Evolutionary conservation across 345 rosid genomes (phyloP), one percentile per base, ranked within the genome.

Genomic region (Streptanthus diversifolius): DNA sequence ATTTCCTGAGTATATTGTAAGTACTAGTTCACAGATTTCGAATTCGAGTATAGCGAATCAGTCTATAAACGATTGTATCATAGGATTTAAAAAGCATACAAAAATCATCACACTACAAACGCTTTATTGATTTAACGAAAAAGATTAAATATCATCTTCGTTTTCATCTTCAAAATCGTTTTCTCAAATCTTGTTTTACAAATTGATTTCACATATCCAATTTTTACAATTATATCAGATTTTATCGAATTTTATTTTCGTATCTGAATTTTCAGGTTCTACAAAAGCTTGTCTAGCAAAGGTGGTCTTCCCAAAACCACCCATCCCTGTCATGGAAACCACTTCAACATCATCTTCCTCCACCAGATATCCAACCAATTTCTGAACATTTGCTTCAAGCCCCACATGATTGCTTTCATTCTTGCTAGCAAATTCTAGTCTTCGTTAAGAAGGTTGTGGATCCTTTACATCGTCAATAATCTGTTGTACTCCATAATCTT

Each of bases 251-350:
- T n/a, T n/a, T n/a, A n/a, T n/a, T n/a, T n/a, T n/a, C n/a, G n/a
- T n/a, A n/a, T n/a, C n/a, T n/a, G n/a, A n/a, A n/a, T n/a, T n/a
- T n/a, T n/a, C 0, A 15, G 22, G 4, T 17, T 4, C 29, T 70
- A 73, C 33, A 12, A 76, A 49, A 1, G 73, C 48, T 33, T 78
- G 73, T 53, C 36, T 65, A 1, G 86, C 86, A 0, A 84, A 70
- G 8, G 86, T 47, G 0, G 84, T 86, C 66, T 82, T 86, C 2
- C 88, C 88, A 7, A 82, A 62, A 15, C 88, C 88, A 0, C 86
- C 85, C 87, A 84, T 82, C 8, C 88, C 86, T 4, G 77, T 70
- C 4, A 86, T 68, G 0, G 81, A 66, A n/a, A 82, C 68, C 14
- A 76, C 68, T 15, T 57, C 48, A 33, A 29, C 25, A 0, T 60